These are phyloP conservation scores for Cryptococcus sp. DNA, from an alignment of 1,284 basidiomycete genomes.

Conservation along the genomic window DNA sequence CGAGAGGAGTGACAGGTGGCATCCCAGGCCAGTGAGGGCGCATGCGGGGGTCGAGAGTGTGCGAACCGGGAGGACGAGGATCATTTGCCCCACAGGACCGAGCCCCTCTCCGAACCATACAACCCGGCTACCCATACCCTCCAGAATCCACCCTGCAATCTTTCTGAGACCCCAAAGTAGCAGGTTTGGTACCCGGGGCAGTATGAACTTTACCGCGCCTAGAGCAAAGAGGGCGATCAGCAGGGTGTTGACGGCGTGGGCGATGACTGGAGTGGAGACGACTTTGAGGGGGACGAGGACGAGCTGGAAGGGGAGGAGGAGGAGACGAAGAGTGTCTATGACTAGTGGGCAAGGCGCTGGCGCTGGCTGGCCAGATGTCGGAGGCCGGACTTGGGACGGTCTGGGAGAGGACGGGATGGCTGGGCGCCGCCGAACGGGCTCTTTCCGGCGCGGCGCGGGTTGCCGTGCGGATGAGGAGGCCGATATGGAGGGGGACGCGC, in stretches of 20 bases:
- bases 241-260: constrained; percentile 26
- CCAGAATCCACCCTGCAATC: constrained; percentile 9
- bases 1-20: constrained; percentile 9
- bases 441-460: too few species aligned
- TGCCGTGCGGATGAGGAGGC: too few species aligned
- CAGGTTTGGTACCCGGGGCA: constrained; percentile 18
- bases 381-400: too few species aligned
- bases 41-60: constrained; percentile 37
- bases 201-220: constrained; percentile 15
- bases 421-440: too few species aligned
- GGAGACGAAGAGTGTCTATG: constrained; percentile 9
- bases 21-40: constrained; percentile 27
- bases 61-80: constrained; percentile 20
- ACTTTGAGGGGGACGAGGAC: constrained; percentile 21
- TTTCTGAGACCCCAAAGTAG: constrained; percentile 12
- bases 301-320: constrained; percentile 23
- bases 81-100: constrained; percentile 6
- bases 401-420: too few species aligned
- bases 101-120: constrained; percentile 6
- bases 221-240: constrained; percentile 13
- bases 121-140: not conserved
- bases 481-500: too few species aligned
- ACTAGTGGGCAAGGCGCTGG: too few species aligned
- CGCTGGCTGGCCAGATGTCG: too few species aligned
- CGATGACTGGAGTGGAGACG: constrained; percentile 19